These are phyloP conservation scores for Collybia mongolica DNA, from an alignment of 768 basidiomycete species.

Conservation along the genomic window DNA sequence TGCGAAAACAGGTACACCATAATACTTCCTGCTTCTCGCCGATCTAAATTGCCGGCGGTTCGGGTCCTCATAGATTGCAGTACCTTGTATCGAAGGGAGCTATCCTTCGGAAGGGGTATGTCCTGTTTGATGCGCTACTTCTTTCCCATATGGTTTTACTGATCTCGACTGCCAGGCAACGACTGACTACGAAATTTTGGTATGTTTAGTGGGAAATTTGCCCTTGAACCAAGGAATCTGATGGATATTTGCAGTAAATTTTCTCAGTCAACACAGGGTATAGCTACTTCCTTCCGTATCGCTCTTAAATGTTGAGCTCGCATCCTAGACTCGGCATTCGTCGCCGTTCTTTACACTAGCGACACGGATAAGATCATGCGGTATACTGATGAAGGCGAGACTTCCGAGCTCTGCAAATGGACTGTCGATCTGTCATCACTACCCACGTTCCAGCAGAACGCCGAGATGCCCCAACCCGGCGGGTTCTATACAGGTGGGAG, in stretches of 20 bases:
- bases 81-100: conserved; percentile 88
- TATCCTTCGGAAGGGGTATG: conserved; percentile 82
- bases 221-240: conserved; percentile 1
- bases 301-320: background rate
- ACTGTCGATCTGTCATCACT: conserved; percentile 79
- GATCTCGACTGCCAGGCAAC: conserved; percentile 51
- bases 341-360: conserved; percentile 80
- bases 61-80: conserved; percentile 57
- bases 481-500: conserved; percentile 80
- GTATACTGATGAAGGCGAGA: conserved; percentile 85
- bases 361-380: conserved; percentile 75
- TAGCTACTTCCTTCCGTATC: background rate
- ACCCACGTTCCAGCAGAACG: conserved; percentile 76
- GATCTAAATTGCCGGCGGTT: conserved; percentile 25
- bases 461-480: conserved; percentile 46
- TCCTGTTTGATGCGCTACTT: conserved; percentile 12
- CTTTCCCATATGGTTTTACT: conserved; percentile 17
- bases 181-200: conserved; percentile 82
- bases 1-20: conserved; percentile 77
- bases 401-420: conserved; percentile 79
- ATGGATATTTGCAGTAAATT: conserved; percentile 54
- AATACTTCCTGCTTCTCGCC: conserved; percentile 13
- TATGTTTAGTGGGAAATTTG: conserved; percentile 29
- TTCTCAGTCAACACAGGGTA: conserved; percentile 61
- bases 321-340: conserved; percentile 68